Conservation (phyloP, 139 green algal species). For the Asterochloris sp. region DNA sequence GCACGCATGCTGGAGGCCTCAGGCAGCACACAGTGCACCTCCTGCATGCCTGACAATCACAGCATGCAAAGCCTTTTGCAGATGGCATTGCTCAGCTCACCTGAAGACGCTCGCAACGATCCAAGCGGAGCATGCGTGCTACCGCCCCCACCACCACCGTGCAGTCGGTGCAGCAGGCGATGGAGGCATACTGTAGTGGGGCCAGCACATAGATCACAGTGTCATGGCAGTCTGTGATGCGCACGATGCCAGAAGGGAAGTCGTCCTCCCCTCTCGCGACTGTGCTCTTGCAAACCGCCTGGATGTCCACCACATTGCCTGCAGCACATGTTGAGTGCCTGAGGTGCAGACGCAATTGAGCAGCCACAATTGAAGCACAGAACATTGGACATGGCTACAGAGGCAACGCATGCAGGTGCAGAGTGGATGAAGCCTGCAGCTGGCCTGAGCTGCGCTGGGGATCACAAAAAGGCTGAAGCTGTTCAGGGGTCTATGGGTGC, state of each 20-base stretch:
- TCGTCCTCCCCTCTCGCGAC: constrained; percentile 76
- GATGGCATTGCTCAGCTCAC: constrained; percentile 4
- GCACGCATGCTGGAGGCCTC: no score
- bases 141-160: constrained; percentile 70
- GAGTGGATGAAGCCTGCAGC: no score
- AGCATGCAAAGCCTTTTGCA: no score
- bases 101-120: constrained; percentile 75
- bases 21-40: no score
- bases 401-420: no score
- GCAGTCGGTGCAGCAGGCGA: constrained; percentile 81
- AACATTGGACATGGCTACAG: no score
- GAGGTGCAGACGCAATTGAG: no score
- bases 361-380: no score
- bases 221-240: constrained; percentile 85
- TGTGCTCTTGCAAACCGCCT: constrained; percentile 66
- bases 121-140: constrained; percentile 56
- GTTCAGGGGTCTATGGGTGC: no score
- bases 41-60: no score
- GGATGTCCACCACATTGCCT: constrained; percentile 38
- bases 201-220: constrained; percentile 80
- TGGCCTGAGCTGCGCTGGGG: no score
- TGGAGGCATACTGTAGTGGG: constrained; percentile 62
- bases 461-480: no score
- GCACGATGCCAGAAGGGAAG: constrained; percentile 42
- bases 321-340: background rate